Evolutionary conservation across 192 early-diverging fungal species (phyloP), one percentile per base, ranked within the genome.

Genomic region (Polychytrium aggregatum): DNA sequence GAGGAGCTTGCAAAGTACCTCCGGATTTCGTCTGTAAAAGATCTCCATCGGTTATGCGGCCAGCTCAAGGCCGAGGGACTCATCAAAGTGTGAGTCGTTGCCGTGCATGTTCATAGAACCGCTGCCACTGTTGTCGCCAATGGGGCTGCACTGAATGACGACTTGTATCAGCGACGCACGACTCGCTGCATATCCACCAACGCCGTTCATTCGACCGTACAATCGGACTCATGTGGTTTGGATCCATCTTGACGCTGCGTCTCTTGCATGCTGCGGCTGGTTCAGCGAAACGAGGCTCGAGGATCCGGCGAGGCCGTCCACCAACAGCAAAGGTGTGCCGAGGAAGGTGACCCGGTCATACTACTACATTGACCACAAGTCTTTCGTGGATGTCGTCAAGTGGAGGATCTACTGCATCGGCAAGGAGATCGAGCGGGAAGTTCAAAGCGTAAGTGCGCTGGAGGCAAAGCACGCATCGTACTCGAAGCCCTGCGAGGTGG

Each of bases 301-400:
- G 6, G 31, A 33, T 33, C 4, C 11, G 6, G 6, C 31, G 13
- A 40, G 16, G 6, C 6, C 5, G 9, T 17, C 17, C 5, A n/a
- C 21, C 21, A 21, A 40, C 13, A 17, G 21, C 6, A 6, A 6
- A 40, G 13, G 13, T 4, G 5, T n/a, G 48, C 54, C 56, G n/a
- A 45, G 60, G 24, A 57, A 55, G 37, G 46, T 53, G 18, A 52
- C 33, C 26, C 14, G 50, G 29, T 45, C 58, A 11, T 59, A 58
- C 46, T 91, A 87, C 61, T 89, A 87, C 57, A 71, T 96, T 11
- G 92, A 96, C 65, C 92, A 91, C 68, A 86, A 86, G 56, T 72
- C 82, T n/a, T 88, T 92, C 65, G 85, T 96, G 0, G 84, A 92
- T 51, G 88, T 90, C 6, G 82, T 92, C 40, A 92, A 91, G 55